phyloP scores from a whole-genome alignment of 2,329 filamentous ascomycete genomes.

The Monilinia laxa region DNA sequence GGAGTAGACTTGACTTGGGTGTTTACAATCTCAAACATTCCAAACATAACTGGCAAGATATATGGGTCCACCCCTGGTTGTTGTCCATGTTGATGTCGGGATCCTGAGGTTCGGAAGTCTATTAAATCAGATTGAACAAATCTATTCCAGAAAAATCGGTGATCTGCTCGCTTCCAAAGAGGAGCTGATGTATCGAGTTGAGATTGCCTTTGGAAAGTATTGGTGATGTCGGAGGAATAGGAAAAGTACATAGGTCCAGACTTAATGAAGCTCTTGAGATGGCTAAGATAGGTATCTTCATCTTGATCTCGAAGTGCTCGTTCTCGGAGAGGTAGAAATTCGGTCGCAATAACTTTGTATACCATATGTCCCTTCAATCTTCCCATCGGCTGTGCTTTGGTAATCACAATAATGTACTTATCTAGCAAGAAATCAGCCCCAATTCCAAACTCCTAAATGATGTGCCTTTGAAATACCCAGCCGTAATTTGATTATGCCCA shows the following conservation, averaged over 20 bases:
- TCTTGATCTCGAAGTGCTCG: constrained; percentile 87
- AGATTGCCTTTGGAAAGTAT: constrained; percentile 92
- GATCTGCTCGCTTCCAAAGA: constrained; percentile 88
- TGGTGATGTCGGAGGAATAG: constrained; percentile 94
- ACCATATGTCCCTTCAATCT: constrained; percentile 94
- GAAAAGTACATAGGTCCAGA: constrained; percentile 95
- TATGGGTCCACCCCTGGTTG: constrained; percentile 83
- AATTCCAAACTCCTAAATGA: constrained; percentile 9
- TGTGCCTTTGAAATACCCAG: constrained; percentile 61
- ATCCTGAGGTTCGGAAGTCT: constrained; percentile 70
- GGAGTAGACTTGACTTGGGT: constrained; percentile 83
- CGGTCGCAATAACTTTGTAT: constrained; percentile 87
- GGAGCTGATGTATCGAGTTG: constrained; percentile 69
- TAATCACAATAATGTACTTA: constrained; percentile 97
- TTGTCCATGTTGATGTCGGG: constrained; percentile 62
- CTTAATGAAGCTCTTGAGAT: constrained; percentile 80
- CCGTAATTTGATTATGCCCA: constrained; percentile 90
- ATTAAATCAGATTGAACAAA: constrained; percentile 91
- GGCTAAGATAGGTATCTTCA: constrained; percentile 83
- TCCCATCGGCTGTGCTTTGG: constrained; percentile 87
- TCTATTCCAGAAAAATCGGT: constrained; percentile 98
- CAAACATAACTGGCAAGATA: constrained; percentile 93
- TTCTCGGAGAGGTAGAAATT: constrained; percentile 92
- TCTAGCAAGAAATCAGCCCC: constrained; percentile 48
- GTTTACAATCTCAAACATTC: constrained; percentile 87